Evolutionary conservation across 2,329 filamentous ascomycete genomes (phyloP).

Genomic region (Hypoxylon sp.): DNA sequence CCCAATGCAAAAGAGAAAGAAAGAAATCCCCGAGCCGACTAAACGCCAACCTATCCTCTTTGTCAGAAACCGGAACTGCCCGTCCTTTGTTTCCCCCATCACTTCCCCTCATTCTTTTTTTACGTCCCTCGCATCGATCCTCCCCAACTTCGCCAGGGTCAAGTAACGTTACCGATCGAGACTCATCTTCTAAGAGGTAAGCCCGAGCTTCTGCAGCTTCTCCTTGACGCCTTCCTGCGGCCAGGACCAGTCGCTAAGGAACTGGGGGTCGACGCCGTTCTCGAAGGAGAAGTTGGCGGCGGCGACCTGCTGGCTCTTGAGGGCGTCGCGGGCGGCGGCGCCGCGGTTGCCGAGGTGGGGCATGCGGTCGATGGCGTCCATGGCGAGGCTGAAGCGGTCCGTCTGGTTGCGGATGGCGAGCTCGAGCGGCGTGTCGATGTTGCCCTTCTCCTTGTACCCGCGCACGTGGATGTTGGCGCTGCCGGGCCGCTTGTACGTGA

Average conservation of each 20-base stretch:
- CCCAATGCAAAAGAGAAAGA: not conserved
- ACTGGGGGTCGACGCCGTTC: conserved; percentile 72
- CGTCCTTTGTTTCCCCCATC: not conserved
- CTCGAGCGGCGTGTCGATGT: conserved; percentile 82
- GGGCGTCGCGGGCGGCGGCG: conserved; percentile 65
- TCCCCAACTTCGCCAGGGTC: no score
- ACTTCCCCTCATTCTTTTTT: not conserved
- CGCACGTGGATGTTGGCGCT: conserved; percentile 74
- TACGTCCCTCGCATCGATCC: not conserved
- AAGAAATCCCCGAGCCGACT: not conserved
- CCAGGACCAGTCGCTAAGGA: conserved; percentile 73
- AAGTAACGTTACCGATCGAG: no score
- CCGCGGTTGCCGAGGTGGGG: conserved; percentile 69
- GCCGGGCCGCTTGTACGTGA: conserved; percentile 78
- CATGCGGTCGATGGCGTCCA: conserved; percentile 77
- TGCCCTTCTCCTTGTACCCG: conserved; percentile 84
- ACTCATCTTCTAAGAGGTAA: conserved; percentile 1
- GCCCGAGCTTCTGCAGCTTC: conserved; percentile 39
- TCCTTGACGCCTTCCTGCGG: conserved; percentile 53
- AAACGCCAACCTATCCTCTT: not conserved
- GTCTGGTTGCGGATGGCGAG: conserved; percentile 80
- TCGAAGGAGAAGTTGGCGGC: conserved; percentile 72
- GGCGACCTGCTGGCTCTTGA: conserved; percentile 70
- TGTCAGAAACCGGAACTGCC: not conserved
- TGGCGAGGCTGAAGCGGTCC: conserved; percentile 78